Evolutionary conservation across 106 monocot species (phyloP).

Genomic region (Dioscorea zingiberensis): DNA sequence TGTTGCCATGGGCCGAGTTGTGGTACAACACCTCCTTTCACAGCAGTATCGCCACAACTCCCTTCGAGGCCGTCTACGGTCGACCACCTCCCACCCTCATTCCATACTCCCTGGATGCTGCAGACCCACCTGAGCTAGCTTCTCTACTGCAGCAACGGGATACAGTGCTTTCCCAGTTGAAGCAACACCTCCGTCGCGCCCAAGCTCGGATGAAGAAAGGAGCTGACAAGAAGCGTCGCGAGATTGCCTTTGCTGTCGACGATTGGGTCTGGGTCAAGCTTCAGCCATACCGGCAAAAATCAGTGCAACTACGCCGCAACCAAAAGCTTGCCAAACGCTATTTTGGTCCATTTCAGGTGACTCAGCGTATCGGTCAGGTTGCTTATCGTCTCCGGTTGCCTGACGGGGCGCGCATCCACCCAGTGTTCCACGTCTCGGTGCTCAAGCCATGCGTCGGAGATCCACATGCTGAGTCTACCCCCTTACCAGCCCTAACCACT

Average conservation of each 20-base stretch:
- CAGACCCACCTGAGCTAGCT: not conserved
- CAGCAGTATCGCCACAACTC: not conserved
- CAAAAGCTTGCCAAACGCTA: not conserved
- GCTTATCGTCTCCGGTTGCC: not conserved
- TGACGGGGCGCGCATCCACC: not conserved
- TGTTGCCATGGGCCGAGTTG: not conserved
- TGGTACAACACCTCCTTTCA: not conserved
- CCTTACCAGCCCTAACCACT: too few species aligned
- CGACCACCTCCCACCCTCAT: not conserved
- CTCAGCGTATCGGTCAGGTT: not conserved
- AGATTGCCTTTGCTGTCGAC: not conserved
- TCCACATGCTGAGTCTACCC: too few species aligned
- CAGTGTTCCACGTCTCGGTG: constrained; percentile 7
- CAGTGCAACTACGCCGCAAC: not conserved
- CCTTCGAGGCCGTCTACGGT: not conserved
- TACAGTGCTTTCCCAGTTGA: not conserved
- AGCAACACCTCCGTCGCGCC: not conserved
- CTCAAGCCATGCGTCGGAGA: too few species aligned
- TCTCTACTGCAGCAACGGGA: not conserved
- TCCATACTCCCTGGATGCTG: not conserved
- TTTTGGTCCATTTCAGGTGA: not conserved
- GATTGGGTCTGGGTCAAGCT: not conserved
- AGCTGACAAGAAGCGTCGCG: not conserved
- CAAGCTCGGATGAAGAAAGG: not conserved
- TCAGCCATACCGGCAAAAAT: constrained; percentile 3